phyloP scores from a whole-genome alignment of 2,329 filamentous ascomycete genomes.

The Colletotrichum chrysophilum region DNA sequence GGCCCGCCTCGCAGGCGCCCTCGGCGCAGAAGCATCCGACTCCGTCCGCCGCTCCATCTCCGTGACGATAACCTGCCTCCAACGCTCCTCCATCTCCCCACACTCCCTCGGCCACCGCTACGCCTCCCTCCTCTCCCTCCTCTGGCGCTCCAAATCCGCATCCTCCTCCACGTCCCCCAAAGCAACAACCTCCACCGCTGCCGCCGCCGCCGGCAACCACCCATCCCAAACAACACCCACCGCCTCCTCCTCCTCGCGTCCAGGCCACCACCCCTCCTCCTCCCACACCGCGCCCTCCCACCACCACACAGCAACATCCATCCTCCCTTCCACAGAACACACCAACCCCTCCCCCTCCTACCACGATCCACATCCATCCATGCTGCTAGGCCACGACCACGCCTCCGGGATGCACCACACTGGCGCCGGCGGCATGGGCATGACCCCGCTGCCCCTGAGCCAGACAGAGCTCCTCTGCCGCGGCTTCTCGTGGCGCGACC shows the following conservation, averaged over 20 bases:
- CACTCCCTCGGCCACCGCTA: conserved; percentile 68
- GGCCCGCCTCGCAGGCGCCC: conserved; percentile 64
- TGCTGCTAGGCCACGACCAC: neutral
- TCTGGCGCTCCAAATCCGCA: conserved; percentile 54
- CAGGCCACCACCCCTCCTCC: neutral
- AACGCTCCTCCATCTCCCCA: conserved; percentile 59
- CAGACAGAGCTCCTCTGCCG: conserved; percentile 40
- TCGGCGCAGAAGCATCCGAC: conserved; percentile 58
- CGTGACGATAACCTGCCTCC: conserved; percentile 63
- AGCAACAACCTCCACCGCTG: neutral
- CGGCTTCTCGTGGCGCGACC: conserved; percentile 66
- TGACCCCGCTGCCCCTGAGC: neutral
- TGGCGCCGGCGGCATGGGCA: neutral
- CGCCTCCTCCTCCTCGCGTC: neutral
- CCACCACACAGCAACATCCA: neutral
- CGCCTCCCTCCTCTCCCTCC: conserved; percentile 61
- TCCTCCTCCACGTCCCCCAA: neutral
- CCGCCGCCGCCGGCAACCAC: neutral
- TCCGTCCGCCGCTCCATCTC: conserved; percentile 62
- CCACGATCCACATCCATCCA: neutral
- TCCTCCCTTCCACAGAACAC: neutral
- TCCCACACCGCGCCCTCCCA: neutral
- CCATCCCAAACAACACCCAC: neutral
- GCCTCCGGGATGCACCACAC: neutral
- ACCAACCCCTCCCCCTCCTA: neutral